phyloP scores from a whole-genome alignment of 306 rosid species.

The Elaeagnus macrophylla region DNA sequence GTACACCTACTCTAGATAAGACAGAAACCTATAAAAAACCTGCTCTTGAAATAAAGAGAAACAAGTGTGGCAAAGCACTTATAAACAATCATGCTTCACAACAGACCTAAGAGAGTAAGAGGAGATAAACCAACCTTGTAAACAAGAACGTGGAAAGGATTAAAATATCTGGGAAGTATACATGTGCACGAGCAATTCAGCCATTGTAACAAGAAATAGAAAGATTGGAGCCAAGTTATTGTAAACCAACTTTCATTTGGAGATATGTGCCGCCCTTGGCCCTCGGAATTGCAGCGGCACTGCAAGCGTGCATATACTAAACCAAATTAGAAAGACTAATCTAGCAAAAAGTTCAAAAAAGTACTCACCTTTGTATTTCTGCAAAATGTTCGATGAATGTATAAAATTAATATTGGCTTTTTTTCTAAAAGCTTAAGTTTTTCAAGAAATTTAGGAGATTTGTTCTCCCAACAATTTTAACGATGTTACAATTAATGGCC shows the following conservation, averaged over 20 bases:
- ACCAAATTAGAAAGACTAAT: conserved; percentile 3
- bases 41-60: conserved; percentile 8
- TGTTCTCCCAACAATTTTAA: too few relatives aligned
- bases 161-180: conserved; percentile 67
- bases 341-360: not conserved
- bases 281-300: conserved; percentile 93
- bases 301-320: conserved; percentile 18
- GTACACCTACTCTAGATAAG: conserved; percentile 45
- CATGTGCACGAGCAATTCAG: conserved; percentile 82
- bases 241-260: conserved; percentile 89
- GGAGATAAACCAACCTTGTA: conserved; percentile 54
- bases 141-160: conserved; percentile 67
- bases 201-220: conserved; percentile 77
- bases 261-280: conserved; percentile 67
- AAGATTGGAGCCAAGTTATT: conserved; percentile 76
- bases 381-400: too few relatives aligned
- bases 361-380: not conserved
- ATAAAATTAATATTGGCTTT: not conserved
- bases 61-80: conserved; percentile 8
- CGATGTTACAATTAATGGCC: not conserved
- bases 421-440: not conserved
- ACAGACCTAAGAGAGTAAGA: not conserved
- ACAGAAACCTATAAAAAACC: conserved; percentile 13
- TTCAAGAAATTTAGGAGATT: too few relatives aligned
- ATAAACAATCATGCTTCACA: not conserved